phyloP scores from a whole-genome alignment of 2,329 filamentous ascomycete species.

The Pestalotiopsis sp. region DNA sequence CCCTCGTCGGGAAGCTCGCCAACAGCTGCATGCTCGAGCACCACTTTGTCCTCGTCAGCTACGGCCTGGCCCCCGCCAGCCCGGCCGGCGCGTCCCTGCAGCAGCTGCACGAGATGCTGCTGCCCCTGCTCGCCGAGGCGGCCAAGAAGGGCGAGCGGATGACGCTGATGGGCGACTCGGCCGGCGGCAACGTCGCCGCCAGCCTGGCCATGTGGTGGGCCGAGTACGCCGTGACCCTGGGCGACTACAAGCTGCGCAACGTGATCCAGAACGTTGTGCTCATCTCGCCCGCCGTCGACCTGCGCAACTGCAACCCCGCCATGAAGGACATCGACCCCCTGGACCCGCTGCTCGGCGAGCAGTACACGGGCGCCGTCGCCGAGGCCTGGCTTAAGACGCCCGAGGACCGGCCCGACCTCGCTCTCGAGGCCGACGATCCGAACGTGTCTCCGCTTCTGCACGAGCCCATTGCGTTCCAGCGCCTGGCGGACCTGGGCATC shows the following conservation, averaged over 20 bases:
- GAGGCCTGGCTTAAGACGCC: conserved; percentile 42
- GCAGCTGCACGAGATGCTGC: conserved; percentile 46
- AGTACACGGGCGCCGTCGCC: conserved; percentile 43
- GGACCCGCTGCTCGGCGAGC: conserved; percentile 48
- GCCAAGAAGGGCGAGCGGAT: conserved; percentile 41
- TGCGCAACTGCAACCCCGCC: conserved; percentile 46
- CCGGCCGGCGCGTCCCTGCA: conserved; percentile 52
- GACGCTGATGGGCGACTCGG: conserved; percentile 55
- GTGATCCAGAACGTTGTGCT: conserved; percentile 16
- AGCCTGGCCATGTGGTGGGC: conserved; percentile 27
- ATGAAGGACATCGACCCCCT: conserved; percentile 39
- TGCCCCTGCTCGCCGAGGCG: conserved; percentile 40
- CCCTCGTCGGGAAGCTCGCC: conserved; percentile 47
- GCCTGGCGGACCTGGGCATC: conserved; percentile 48
- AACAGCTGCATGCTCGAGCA: conserved; percentile 38
- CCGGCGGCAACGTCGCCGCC: conserved; percentile 56
- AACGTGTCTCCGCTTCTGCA: conserved; percentile 45
- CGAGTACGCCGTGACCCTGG: conserved; percentile 33
- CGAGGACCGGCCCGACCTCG: conserved; percentile 26
- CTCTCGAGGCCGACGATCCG: conserved; percentile 34
- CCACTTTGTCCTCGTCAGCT: conserved; percentile 50
- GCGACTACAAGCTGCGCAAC: conserved; percentile 25
- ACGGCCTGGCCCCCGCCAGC: conserved; percentile 55
- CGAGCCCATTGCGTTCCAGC: not conserved
- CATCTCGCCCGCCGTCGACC: conserved; percentile 33